Evolutionary conservation across 331 rosid species (phyloP), one percentile per base, ranked within the genome.

Genomic region (Rosa hybrid): DNA sequence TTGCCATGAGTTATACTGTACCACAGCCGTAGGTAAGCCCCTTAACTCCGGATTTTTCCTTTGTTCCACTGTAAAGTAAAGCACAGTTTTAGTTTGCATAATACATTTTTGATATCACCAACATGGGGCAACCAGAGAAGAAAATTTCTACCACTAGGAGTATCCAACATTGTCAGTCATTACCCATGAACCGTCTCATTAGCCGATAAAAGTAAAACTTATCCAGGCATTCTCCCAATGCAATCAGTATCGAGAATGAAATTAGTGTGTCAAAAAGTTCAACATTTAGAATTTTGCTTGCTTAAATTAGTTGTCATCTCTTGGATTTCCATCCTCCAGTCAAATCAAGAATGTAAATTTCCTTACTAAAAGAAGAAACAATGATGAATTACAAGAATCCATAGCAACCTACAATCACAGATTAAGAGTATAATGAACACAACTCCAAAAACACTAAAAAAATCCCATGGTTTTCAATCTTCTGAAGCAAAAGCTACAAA

Each of bases 1-100:
- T 86, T 95, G 91, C 84, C 91, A 93, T 59, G 97, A 87, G 68
- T 93, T 95, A 86, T 91, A 95, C 80, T 95, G 99, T 50, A 95
- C 90, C 25, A 95, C 99, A 46, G 98, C 98, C 68, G 91, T 78
- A 7, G 99, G 98, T 25, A 91, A 85, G 14, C 94, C 98, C 83
- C 98, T 87, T 79, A 95, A 83, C 16, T 77, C 62, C 10, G 94
- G 99, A 57, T 91, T 91, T 80, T 86, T 95, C 79, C 99, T 83
- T 88, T 95, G 98, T 84, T 95, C 99, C 80, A 93, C 98, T 95
- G 34, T 69, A 83, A 60, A 72, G 12, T 39, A 63, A 75, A 71
- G 53, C 75, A 79, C 59, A 79, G 0, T 12, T 23, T 53, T 7
- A 46, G 45, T 7, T 21, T 46, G 69, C 39, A 76, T 23, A 48